Base-by-base conservation (phyloP, 352 stramenopile genomes). In the Phytophthora foliorum region DNA sequence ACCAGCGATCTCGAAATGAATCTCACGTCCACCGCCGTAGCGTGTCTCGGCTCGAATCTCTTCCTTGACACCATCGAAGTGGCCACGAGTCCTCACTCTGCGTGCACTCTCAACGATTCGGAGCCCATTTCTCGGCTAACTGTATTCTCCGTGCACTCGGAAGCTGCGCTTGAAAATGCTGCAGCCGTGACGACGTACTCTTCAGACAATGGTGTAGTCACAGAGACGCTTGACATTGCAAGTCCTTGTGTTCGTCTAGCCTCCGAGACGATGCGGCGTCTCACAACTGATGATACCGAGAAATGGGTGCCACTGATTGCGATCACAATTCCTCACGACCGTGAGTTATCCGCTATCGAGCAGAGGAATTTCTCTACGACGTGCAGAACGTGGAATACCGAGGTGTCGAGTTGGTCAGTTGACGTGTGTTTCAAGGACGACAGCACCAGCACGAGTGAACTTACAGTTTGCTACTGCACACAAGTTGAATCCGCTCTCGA, bases 371-470 rank as follows among this genome's bases (percentile, higher is more conserved):
- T 91, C 55, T 79, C 84, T 3, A 93, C 84, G 0, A 52, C 63
- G 0, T 94, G 86, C 52, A 71, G 80, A 4, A 72, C 77, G 9
- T 94, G 86, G 86, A 81, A 88, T 34, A 24, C 62, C 0, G 55
- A 73, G 4, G 48, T 21, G 0, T 69, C 61, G 1, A 42, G 48
- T n/a, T 94, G 80, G 80, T 72, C 83, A 1, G 38, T 64, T 10
- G 72, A 87, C 4, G 63, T 89, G 4, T 94, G 86, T 55, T 87
- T 85, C 49, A 91, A 92, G 17, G 84, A 92, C 44, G 69, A 74
- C 3, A 58, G 63, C 3, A 45, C 54, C 17, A 93, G 84, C 24
- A 80, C 82, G 0, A 44, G 58, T 2, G 61, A 69, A 0, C 13
- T 63, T 0, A 94, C 86, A 0, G 77, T 89, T 10, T 94, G 86